Evolutionary conservation across 1,284 basidiomycete species (phyloP), one percentile per base, ranked within the genome.

Genomic region (Bjerkandera adusta): DNA sequence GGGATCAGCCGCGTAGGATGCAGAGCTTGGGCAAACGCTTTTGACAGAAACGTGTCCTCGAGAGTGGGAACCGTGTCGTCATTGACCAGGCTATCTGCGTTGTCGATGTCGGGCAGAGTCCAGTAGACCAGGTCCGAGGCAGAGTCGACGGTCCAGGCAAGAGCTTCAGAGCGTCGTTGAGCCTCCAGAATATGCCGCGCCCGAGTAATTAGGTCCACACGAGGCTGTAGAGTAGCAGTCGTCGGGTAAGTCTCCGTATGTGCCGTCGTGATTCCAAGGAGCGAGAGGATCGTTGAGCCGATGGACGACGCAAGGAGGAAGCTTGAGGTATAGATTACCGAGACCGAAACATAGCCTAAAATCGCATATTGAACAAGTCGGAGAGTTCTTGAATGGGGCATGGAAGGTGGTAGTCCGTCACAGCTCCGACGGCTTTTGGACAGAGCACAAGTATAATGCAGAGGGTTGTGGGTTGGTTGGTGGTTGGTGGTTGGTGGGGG

Each of bases 1-100:
- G 90, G 90, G 15, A 89, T 73, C 43, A 91, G 78, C 54, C 81
- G 81, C 57, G 76, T 83, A 0, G 88, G 87, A 33, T 78, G 76
- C 74, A 86, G 77, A 12, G 79, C 77, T 47, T 72, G 71, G 2
- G 83, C 67, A 56, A 89, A 87, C 2, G 81, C 78, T 55, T 86
- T 87, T 13, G 83, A 83, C 6, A 88, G 52, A 16, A 62, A 48
- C 0, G 61, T 63, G 43, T 54, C 58, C 50, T 63, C 58, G 7
- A 25, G 52, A 1, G 63, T 36, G 11, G 52, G 26, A 11, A 36
- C 35, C 6, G 6, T 16, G 21, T n/a, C 13, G 6, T 36, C 24
- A 33, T 5, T 13, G 29, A 27, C 13, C n/a, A 26, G 25, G 12
- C 11, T 24, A 2, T 10, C 8, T 11, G 13, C 33, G 16, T n/a